Base-by-base conservation (phyloP, 768 basidiomycete species). In the Agrocybe praecox region DNA sequence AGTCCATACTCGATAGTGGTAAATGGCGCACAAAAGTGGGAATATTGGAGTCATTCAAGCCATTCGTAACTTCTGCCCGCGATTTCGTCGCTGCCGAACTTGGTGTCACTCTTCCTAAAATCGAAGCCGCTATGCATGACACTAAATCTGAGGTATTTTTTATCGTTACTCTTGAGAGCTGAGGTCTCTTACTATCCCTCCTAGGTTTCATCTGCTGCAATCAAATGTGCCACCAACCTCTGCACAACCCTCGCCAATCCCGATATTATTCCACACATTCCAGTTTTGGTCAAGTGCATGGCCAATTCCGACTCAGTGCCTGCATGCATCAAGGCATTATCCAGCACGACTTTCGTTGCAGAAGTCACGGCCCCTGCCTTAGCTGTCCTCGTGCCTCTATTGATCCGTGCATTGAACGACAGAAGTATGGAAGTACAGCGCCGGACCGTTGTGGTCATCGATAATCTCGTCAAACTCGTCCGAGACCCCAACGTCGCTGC, bases 1-100 rank as follows among this genome's bases (percentile, higher is more conserved):
- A 89, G 66, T 78, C 78, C 24, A 84, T 96, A 58, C 70, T 98
- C 21, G 89, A 93, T 53, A 81, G 80, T 48, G 93, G 92, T 46
- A 96, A 97, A 74, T 98, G 96, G 96, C 84, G 88, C 61, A 86
- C 89, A 56, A 98, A 98, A 78, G 89, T 97, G n/a, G 94, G 91
- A 15, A 92, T 88, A 7, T 76, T 98, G 29, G 94, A 97, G 63
- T 86, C 94, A 2, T 82, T 98, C 68, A 92, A 87, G 68, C 75
- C 70, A 44, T 88, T 94, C 60, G 89, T 89, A 26, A 76, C 76
- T 43, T 77, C 83, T 15, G 89, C 90, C 50, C 82, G 81, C 59
- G 89, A 89, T 52, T 79, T 81, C 43, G 90, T 97, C 49, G 94
- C 93, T n/a, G 81, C 84, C 29, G 88, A 96, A 67, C 77, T 98